Base-by-base conservation (phyloP, 371 early-diverging fungal genomes). In the Fennellomyces sp. region DNA sequence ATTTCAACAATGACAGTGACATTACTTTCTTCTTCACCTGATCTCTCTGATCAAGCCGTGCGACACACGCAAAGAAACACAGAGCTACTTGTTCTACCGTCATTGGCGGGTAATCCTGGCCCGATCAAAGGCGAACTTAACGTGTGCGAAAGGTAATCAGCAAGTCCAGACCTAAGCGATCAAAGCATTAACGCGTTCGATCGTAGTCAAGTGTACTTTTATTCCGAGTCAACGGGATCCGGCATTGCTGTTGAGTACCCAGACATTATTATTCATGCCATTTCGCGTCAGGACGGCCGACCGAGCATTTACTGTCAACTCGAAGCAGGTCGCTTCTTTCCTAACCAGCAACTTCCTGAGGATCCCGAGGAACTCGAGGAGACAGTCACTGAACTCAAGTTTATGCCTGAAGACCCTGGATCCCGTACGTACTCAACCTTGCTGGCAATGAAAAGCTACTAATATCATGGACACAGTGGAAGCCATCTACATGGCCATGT, bases 201-300 rank as follows among this genome's bases (percentile, higher is more conserved):
- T 15, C 31, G 21, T 52, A 79, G 76, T 52, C 75, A 69, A 55
- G 59, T 86, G 2, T 86, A 82, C 53, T 88, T 85, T 61, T 84
- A 80, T 69, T 85, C 84, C 0, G 48, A 64, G 2, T 50, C 25
- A 3, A 64, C 66, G 2, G 54, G 70, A 21, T 63, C 74, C 10
- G 88, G 88, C 10, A 81, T 91, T 47, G 69, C 89, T 11, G 80
- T 94, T 53, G 85, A 87, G 53, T 94, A 91, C 52, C 88, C 83
- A 0, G 81, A 84, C 55, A 88, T 94, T 56, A 85, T 90, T 31
- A 89, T 94, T 55, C 92, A 94, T 55, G 94, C 94, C 17, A 86
- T 89, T 49, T 89, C 92, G 5, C 83, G 89, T 42, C 82, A 80
- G n/a, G 76, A 75, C 15, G 85, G 81, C 19, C 78, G 67, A 26